A percentile compares a stretch with the other conserved stretches of the same genome.
Evolutionary conservation across 176 grass and related monocot genomes (phyloP).

Genomic region (Oryza rufipogon): DNA sequence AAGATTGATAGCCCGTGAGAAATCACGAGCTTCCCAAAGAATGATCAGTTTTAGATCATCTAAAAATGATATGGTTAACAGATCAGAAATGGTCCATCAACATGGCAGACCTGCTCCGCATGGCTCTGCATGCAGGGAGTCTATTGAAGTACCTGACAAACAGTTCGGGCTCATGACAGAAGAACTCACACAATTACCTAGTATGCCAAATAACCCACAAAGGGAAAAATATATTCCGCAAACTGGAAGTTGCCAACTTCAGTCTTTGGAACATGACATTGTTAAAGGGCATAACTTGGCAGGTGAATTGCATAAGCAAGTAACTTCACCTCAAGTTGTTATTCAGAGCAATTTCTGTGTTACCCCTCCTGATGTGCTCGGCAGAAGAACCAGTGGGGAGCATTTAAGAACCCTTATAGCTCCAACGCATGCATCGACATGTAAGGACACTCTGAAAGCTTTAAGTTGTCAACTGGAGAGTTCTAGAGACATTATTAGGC

Average conservation of each 20-base stretch:
- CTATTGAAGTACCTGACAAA: conserved; percentile 39
- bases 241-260: conserved; percentile 28
- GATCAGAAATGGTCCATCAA: conserved; percentile 20
- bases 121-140: conserved; percentile 20
- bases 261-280: conserved; percentile 24
- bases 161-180: conserved; percentile 31
- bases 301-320: conserved; percentile 29
- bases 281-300: conserved; percentile 8
- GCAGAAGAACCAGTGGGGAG: conserved; percentile 12
- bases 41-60: conserved; percentile 39
- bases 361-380: conserved; percentile 7
- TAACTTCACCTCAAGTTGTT: conserved; percentile 12
- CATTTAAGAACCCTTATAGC: background rate
- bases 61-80: conserved; percentile 32
- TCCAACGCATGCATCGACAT: conserved; percentile 13
- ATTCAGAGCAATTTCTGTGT: background rate
- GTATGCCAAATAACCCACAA: conserved; percentile 3
- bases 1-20: conserved; percentile 42
- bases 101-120: conserved; percentile 27
- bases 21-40: conserved; percentile 35
- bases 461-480: conserved; percentile 3
- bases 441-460: conserved; percentile 6
- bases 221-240: conserved; percentile 19
- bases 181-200: conserved; percentile 25
- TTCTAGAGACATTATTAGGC: conserved; percentile 19